Conservation (phyloP, 441 rosid species). For the Arabidopsis hybrid region DNA sequence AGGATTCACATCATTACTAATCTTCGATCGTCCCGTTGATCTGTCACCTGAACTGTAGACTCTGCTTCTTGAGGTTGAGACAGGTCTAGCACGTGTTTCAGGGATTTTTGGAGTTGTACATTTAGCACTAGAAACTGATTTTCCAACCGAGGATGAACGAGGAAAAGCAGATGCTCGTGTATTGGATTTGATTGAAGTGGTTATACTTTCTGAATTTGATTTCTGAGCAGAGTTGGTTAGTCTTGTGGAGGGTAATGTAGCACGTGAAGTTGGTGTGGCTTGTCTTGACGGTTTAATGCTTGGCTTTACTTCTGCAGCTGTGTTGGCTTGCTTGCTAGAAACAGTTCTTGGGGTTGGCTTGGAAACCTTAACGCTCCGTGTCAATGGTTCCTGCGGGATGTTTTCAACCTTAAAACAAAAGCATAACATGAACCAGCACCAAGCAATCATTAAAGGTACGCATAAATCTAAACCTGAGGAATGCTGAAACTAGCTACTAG, state of each 20-base stretch:
- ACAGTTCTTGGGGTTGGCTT: slow-evolving; percentile 58
- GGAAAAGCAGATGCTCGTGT: slow-evolving; percentile 48
- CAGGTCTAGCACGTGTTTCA: slow-evolving; percentile 63
- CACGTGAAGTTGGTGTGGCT: slow-evolving; percentile 47
- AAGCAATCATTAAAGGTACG: slow-evolving; percentile 5
- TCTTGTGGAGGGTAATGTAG: slow-evolving; percentile 59
- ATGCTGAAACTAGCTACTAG: neutral
- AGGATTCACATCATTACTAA: slow-evolving; percentile 68
- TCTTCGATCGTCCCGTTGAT: slow-evolving; percentile 48
- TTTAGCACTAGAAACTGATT: slow-evolving; percentile 51
- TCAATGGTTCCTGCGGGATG: slow-evolving; percentile 63
- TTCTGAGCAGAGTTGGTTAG: slow-evolving; percentile 61
- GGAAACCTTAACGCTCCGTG: slow-evolving; percentile 52
- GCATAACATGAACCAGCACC: slow-evolving; percentile 27
- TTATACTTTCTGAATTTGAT: slow-evolving; percentile 50
- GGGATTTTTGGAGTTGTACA: slow-evolving; percentile 58
- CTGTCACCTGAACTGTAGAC: slow-evolving; percentile 39
- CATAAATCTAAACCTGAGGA: neutral
- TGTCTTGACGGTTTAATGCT: slow-evolving; percentile 34
- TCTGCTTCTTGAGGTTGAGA: slow-evolving; percentile 68
- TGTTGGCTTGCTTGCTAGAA: slow-evolving; percentile 30
- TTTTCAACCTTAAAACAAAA: slow-evolving; percentile 65
- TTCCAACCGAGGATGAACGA: slow-evolving; percentile 66
- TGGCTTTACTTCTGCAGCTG: slow-evolving; percentile 25
- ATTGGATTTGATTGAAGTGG: slow-evolving; percentile 47